Conservation (phyloP, 1,284 basidiomycete genomes). For the Tremellales sp. region DNA sequence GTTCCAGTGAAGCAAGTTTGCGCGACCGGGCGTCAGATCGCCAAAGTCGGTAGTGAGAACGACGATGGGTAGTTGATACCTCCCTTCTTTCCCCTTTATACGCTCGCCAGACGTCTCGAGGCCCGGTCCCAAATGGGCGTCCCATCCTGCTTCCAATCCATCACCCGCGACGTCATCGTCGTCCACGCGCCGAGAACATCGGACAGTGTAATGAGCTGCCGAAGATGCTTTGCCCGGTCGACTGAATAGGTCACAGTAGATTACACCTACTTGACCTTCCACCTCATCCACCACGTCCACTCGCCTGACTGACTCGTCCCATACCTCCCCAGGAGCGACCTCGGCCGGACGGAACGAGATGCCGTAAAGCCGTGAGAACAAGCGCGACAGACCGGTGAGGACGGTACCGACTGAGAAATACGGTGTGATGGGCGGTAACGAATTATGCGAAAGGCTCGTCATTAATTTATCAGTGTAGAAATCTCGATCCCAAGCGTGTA, state of each 20-base stretch:
- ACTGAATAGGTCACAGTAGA: slow-evolving; percentile 89
- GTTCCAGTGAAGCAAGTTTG: slow-evolving; percentile 81
- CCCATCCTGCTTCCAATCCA: slow-evolving; percentile 39
- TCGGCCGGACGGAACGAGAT: slow-evolving; percentile 67
- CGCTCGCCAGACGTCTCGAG: slow-evolving; percentile 38
- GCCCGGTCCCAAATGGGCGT: slow-evolving; percentile 33
- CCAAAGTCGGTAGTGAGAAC: slow-evolving; percentile 88
- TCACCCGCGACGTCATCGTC: slow-evolving; percentile 78
- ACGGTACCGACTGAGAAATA: slow-evolving; percentile 74
- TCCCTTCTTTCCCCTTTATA: slow-evolving; percentile 57
- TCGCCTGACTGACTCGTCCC: slow-evolving; percentile 84
- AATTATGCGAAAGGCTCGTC: slow-evolving; percentile 58
- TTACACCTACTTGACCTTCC: slow-evolving; percentile 80
- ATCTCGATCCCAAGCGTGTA: slow-evolving; percentile 90
- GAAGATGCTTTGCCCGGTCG: slow-evolving; percentile 80
- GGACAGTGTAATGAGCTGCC: slow-evolving; percentile 95
- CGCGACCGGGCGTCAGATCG: slow-evolving; percentile 55
- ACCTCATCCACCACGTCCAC: slow-evolving; percentile 80
- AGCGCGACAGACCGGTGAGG: slow-evolving; percentile 76
- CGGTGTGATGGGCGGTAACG: slow-evolving; percentile 60
- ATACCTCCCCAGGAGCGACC: slow-evolving; percentile 71
- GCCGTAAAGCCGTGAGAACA: slow-evolving; percentile 83
- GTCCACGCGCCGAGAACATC: slow-evolving; percentile 87
- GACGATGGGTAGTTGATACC: slow-evolving; percentile 84
- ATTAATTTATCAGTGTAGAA: slow-evolving; percentile 58